Conservation (phyloP, 176 grass and related monocot genomes). For the Cenchrus americanus region DNA sequence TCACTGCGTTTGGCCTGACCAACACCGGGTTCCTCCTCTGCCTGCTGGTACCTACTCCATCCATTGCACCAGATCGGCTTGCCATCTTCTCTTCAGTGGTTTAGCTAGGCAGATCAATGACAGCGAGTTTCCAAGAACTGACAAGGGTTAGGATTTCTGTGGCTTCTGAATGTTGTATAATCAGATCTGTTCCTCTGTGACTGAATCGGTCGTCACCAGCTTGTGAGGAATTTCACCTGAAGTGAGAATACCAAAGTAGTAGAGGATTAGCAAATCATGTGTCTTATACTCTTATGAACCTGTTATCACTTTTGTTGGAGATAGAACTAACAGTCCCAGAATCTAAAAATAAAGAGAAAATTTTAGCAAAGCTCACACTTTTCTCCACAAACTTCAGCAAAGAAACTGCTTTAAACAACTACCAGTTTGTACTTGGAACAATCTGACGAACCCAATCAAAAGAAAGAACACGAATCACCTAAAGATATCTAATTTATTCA, state of each 20-base stretch:
- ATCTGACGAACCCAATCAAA: not conserved
- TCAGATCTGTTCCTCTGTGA: constrained; percentile 30
- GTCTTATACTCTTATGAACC: not conserved
- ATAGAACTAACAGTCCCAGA: not conserved
- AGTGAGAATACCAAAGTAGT: not conserved
- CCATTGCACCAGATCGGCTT: constrained; percentile 18
- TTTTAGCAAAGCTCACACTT: not conserved
- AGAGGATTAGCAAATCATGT: not conserved
- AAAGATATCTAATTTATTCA: not conserved
- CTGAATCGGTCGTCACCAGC: constrained; percentile 1
- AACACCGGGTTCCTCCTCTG: constrained; percentile 36
- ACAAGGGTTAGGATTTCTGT: not conserved
- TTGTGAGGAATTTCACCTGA: not conserved
- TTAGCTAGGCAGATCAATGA: not conserved
- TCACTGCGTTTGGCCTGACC: not conserved
- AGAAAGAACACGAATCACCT: not conserved
- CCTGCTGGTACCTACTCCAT: not conserved
- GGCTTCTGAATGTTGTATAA: constrained; percentile 4
- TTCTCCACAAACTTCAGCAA: not conserved
- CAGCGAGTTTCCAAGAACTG: not conserved
- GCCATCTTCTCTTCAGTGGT: not conserved
- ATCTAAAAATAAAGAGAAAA: not conserved
- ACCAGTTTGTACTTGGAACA: not conserved
- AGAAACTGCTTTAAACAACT: not conserved
- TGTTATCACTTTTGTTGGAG: not conserved